Evolutionary conservation across 805 yeast genomes (phyloP).

Genomic region (Henningerozyma blattae): DNA sequence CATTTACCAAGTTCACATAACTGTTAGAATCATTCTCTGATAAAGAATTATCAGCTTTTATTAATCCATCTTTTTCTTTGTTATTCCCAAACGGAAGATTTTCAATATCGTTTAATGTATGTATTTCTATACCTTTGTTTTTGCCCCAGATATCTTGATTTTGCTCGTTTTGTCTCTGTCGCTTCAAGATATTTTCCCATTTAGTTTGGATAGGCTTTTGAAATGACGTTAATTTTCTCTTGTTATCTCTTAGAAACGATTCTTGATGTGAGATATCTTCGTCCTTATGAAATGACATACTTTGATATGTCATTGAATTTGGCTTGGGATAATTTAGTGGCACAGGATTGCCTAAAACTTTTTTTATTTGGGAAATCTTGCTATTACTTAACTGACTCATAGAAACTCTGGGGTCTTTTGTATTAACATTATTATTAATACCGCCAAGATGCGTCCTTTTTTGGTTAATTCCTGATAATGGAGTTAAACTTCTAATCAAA

Average conservation of each 20-base stretch:
- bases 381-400: not conserved
- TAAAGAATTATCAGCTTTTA: no score
- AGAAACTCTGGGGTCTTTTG: not conserved
- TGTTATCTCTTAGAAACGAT: constrained; percentile 3
- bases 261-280: not conserved
- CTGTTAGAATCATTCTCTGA: no score
- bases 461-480: no score
- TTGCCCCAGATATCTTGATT: no score
- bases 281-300: constrained; percentile 5
- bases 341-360: constrained; percentile 26
- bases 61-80: no score
- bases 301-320: no score
- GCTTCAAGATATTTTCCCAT: constrained; percentile 8
- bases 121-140: no score
- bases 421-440: no score
- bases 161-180: constrained; percentile 8
- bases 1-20: no score
- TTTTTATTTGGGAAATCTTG: constrained; percentile 3
- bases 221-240: constrained; percentile 1
- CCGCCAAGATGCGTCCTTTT: not conserved
- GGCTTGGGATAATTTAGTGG: constrained; percentile 32
- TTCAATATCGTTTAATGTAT: no score
- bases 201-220: constrained; percentile 1
- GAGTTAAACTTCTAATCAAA: no score
- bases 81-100: no score